Conservation (phyloP, 208 protist genomes). For the Crithidia fasciculata region DNA sequence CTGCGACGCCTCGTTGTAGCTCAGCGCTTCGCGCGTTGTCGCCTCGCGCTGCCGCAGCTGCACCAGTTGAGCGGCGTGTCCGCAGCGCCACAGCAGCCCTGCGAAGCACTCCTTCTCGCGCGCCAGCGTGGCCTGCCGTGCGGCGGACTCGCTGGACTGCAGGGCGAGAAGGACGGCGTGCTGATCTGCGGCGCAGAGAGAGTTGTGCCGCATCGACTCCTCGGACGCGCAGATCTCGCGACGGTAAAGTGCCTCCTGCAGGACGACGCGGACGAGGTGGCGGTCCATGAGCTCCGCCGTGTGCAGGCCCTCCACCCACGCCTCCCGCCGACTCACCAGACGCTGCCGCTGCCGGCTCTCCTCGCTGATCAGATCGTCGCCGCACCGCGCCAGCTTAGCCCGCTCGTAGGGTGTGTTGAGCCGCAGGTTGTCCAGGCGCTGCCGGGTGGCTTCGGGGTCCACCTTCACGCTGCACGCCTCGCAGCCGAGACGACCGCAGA, state of each 20-base stretch:
- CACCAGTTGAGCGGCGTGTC: slow-evolving; percentile 1
- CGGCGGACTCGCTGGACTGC: slow-evolving; percentile 51
- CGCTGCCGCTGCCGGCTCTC: slow-evolving; percentile 58
- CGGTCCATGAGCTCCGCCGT: slow-evolving; percentile 25
- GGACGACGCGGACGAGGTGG: slow-evolving; percentile 32
- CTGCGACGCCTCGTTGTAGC: slow-evolving; percentile 39
- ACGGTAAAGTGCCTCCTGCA: slow-evolving; percentile 35
- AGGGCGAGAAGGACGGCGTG: slow-evolving; percentile 41
- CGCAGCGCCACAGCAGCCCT: background rate
- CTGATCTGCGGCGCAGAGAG: slow-evolving; percentile 24
- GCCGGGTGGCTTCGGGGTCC: slow-evolving; percentile 54
- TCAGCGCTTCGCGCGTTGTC: slow-evolving; percentile 32
- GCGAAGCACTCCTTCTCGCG: slow-evolving; percentile 30
- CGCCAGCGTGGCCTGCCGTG: slow-evolving; percentile 35
- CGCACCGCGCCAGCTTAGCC: slow-evolving; percentile 58
- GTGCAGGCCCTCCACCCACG: slow-evolving; percentile 33
- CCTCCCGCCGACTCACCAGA: slow-evolving; percentile 41
- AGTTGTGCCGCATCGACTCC: slow-evolving; percentile 24
- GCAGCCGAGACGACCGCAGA: slow-evolving; percentile 68
- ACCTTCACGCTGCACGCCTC: slow-evolving; percentile 42
- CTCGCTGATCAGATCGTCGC: slow-evolving; percentile 53
- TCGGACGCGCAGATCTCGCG: slow-evolving; percentile 35
- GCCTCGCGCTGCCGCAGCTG: slow-evolving; percentile 34
- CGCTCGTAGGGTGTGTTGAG: slow-evolving; percentile 83
- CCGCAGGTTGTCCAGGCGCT: slow-evolving; percentile 62